phyloP scores from a whole-genome alignment of 2,329 filamentous ascomycete species.

The Ascochyta viciae-villosae region DNA sequence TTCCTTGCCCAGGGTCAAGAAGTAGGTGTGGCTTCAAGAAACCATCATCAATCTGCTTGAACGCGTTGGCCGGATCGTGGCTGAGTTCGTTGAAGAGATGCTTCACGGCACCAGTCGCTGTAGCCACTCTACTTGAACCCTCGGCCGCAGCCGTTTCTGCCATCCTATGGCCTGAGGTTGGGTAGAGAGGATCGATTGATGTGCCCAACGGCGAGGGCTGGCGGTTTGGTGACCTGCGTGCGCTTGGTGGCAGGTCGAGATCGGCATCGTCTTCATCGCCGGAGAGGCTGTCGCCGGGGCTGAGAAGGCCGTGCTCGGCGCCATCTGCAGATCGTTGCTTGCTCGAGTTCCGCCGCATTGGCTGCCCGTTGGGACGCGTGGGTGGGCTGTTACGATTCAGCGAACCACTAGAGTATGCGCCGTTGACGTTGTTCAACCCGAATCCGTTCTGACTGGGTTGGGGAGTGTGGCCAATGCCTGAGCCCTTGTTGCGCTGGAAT shows the following conservation, averaged over 20 bases:
- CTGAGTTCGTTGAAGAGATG: slow-evolving; percentile 78
- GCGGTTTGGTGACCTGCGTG: slow-evolving; percentile 54
- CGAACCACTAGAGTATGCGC: slow-evolving; percentile 65
- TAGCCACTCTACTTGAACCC: slow-evolving; percentile 56
- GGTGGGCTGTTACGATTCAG: slow-evolving; percentile 59
- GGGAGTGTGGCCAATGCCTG: slow-evolving; percentile 78
- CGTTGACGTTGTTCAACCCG: slow-evolving; percentile 59
- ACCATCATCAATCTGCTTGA: slow-evolving; percentile 91
- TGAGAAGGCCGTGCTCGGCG: slow-evolving; percentile 63
- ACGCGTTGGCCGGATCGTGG: slow-evolving; percentile 88
- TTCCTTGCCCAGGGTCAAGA: slow-evolving; percentile 67
- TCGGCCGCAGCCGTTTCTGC: slow-evolving; percentile 23
- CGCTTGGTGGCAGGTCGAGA: slow-evolving; percentile 67
- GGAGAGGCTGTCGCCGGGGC: slow-evolving; percentile 55
- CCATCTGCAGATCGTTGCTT: slow-evolving; percentile 57
- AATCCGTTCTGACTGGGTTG: slow-evolving; percentile 63
- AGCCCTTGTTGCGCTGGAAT: slow-evolving; percentile 81
- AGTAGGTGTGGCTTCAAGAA: slow-evolving; percentile 93
- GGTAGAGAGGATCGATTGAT: slow-evolving; percentile 43
- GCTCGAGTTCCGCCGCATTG: slow-evolving; percentile 61
- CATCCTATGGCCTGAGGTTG: slow-evolving; percentile 47
- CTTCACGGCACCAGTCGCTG: slow-evolving; percentile 76
- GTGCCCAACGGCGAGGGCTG: slow-evolving; percentile 39
- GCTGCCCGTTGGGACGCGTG: slow-evolving; percentile 50
- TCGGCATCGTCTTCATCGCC: slow-evolving; percentile 62